Evolutionary conservation across 164 flowering plant species (phyloP), one percentile per base, ranked within the genome.

Genomic region (Warburgia ugandensis): DNA sequence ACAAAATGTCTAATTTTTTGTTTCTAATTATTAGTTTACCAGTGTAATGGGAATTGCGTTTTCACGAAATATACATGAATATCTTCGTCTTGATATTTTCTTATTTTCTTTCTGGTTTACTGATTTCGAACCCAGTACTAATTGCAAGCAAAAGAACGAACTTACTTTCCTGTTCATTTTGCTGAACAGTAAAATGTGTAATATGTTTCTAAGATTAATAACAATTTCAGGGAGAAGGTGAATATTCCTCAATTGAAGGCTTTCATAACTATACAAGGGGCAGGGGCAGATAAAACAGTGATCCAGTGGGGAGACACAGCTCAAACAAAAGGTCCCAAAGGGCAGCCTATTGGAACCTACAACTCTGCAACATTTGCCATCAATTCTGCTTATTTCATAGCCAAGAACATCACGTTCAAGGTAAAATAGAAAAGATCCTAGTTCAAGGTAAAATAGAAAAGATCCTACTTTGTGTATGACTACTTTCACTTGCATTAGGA

Each of bases 221-320:
- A 40, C 29, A 28, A 9, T 29, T 70, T 56, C 80, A 94, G 99
- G 76, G 97, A 94, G 70, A 94, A 94, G 63, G 97, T 94, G 42
- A 76, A 49, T 33, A 84, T 94, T 54, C 82, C 96, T 19, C 71
- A 71, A 69, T 52, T 75, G 0, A 94, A 89, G 55, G 67, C 92
- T 7, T 94, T 78, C 65, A 77, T 94, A 64, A 89, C 83, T 16
- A 73, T 94, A 49, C 68, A 80, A 76, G 99, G 99, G 55, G 96
- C 82, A 47, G 97, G 97, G 25, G 99, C 97, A 50, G 96, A 84
- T n/a, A 77, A 70, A 31, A 89, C 99, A 29, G 72, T 81, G 5
- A 79, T 94, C 36, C 79, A 94, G 63, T 89, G 96, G 95, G 95
- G 97, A 28, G 97, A 89, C 66, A 84, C 96, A 10, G 99, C 99